These are phyloP conservation scores for Fabrea salina DNA, from an alignment of 169 alveolate species.

Conservation along the genomic window DNA sequence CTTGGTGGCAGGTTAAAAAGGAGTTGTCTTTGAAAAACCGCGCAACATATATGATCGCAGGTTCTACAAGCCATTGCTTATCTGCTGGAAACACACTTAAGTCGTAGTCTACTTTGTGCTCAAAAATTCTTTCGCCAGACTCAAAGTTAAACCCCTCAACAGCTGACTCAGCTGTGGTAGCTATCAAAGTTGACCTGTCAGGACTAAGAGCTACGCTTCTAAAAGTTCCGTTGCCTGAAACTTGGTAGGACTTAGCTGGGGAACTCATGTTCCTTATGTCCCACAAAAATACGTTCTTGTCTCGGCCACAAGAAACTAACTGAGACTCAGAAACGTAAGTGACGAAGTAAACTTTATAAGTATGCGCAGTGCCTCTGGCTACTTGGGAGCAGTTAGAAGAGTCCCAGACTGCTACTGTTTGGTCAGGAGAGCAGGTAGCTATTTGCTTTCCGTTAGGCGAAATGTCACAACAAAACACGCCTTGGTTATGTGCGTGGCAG, in stretches of 20 bases:
- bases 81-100: conserved; percentile 24
- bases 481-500: background rate
- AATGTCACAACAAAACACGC: conserved; percentile 12
- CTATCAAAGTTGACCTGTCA: background rate
- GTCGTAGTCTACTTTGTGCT: background rate
- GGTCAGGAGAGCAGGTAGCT: conserved; percentile 7
- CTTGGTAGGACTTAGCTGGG: background rate
- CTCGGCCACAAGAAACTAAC: conserved; percentile 31
- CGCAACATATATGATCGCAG: background rate
- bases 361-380: background rate
- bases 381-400: background rate
- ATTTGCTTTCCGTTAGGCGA: background rate
- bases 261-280: background rate
- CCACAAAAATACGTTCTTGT: conserved; percentile 4
- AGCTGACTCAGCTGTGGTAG: conserved; percentile 12
- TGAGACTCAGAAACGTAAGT: background rate
- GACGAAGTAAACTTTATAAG: conserved; percentile 11
- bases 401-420: conserved; percentile 15
- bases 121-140: background rate
- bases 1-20: conserved; percentile 22
- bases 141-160: background rate
- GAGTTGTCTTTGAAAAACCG: background rate
- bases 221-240: background rate
- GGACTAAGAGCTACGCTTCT: background rate
- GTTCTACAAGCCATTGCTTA: background rate